Evolutionary conservation across 331 rosid genomes (phyloP).

Genomic region (Rosa hybrid): DNA sequence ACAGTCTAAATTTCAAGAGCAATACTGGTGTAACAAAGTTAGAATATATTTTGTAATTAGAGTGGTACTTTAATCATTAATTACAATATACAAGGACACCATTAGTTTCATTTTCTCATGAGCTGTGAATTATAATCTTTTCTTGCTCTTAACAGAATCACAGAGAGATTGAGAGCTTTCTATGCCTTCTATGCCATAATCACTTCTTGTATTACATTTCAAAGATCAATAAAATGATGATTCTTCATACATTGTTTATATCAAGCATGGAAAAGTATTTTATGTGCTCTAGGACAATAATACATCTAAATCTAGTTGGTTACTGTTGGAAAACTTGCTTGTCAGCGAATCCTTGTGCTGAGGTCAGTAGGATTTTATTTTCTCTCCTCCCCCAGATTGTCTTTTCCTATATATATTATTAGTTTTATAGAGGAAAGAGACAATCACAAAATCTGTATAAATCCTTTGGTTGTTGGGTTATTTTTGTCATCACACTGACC

Average conservation of each 20-base stretch:
- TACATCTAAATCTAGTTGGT: not conserved
- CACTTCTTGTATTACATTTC: not conserved
- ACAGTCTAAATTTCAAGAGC: no score
- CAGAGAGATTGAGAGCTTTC: not conserved
- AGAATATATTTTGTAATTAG: no score
- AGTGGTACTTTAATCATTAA: no score
- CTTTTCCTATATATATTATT: constrained; percentile 6
- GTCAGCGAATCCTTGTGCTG: constrained; percentile 49
- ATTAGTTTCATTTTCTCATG: no score
- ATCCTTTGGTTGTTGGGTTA: constrained; percentile 16
- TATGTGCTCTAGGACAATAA: not conserved
- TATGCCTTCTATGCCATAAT: not conserved
- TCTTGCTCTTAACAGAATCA: no score
- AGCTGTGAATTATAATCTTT: no score
- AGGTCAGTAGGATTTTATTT: constrained; percentile 44
- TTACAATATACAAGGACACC: no score
- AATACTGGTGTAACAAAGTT: no score
- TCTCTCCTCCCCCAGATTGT: not conserved
- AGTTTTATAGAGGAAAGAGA: constrained; percentile 27
- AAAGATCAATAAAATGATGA: not conserved
- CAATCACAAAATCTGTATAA: constrained; percentile 5
- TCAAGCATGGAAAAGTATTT: not conserved
- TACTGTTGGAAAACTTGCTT: not conserved
- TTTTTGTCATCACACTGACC: constrained; percentile 26
- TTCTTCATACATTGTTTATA: not conserved